phyloP scores from a whole-genome alignment of 2,329 filamentous ascomycete species.

The Mariannaea sp. region DNA sequence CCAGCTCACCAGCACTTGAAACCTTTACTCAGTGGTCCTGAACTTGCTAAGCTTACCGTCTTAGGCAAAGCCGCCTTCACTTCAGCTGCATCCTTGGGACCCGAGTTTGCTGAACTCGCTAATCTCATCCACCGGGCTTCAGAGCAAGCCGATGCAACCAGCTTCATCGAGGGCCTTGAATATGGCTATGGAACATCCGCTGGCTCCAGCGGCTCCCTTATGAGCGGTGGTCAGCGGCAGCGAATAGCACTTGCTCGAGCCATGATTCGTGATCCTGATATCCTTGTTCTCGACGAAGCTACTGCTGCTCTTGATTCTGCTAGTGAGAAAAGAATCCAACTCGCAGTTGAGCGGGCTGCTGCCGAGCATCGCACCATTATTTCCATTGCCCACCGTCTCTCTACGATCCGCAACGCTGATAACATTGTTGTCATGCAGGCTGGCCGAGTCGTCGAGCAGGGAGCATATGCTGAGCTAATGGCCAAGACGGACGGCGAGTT shows the following conservation, averaged over 20 bases:
- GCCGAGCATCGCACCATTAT: slow-evolving; percentile 64
- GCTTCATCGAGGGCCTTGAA: too few species aligned
- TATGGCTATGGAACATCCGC: too few species aligned
- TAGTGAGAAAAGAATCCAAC: slow-evolving; percentile 60
- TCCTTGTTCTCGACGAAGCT: slow-evolving; percentile 66
- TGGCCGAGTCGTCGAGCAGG: slow-evolving; percentile 66
- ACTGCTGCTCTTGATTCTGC: slow-evolving; percentile 64
- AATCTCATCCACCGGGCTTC: slow-evolving; percentile 53
- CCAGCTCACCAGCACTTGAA: slow-evolving; percentile 49
- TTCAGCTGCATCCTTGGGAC: slow-evolving; percentile 50
- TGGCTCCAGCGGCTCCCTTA: too few species aligned
- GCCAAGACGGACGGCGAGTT: slow-evolving; percentile 56
- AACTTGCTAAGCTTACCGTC: slow-evolving; percentile 57
- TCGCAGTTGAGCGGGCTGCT: slow-evolving; percentile 51
- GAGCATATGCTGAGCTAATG: slow-evolving; percentile 65
- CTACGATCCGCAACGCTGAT: slow-evolving; percentile 66
- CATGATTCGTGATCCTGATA: slow-evolving; percentile 59
- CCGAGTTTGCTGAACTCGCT: too few species aligned
- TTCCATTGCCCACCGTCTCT: slow-evolving; percentile 66
- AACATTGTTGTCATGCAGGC: slow-evolving; percentile 68
- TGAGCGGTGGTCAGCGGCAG: slow-evolving; percentile 66
- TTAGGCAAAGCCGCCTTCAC: slow-evolving; percentile 53
- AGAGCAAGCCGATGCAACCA: too few species aligned
- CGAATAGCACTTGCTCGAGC: slow-evolving; percentile 63
- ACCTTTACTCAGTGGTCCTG: slow-evolving; percentile 52